Conservation (phyloP, 2,329 filamentous ascomycete genomes). For the Verticillium zaregamsianum region DNA sequence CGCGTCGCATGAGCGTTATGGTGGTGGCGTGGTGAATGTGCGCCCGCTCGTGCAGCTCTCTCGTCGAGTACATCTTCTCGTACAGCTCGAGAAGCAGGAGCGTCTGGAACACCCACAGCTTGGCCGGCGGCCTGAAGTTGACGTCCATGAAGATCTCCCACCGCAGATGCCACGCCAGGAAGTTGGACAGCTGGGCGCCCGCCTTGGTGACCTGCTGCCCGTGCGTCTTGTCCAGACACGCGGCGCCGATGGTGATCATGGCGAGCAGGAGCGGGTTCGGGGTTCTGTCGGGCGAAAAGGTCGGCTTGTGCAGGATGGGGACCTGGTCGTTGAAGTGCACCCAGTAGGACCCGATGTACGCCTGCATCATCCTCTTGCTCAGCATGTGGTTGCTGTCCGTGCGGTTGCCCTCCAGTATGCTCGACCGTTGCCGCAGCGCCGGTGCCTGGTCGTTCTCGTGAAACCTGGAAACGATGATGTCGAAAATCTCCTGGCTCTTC, state of each 20-base stretch:
- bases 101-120: constrained; percentile 94
- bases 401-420: constrained; percentile 74
- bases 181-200: constrained; percentile 81
- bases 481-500: constrained; percentile 78
- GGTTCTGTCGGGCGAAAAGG: constrained; percentile 83
- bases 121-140: constrained; percentile 86
- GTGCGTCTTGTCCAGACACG: constrained; percentile 80
- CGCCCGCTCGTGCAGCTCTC: constrained; percentile 85
- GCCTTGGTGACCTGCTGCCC: constrained; percentile 68
- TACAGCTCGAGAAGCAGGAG: constrained; percentile 86
- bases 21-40: constrained; percentile 97
- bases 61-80: constrained; percentile 96
- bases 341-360: constrained; percentile 93
- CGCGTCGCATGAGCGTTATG: constrained; percentile 89
- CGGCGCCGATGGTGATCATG: constrained; percentile 89
- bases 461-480: constrained; percentile 77
- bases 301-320: constrained; percentile 91
- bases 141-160: constrained; percentile 94
- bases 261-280: constrained; percentile 80
- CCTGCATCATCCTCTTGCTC: constrained; percentile 92
- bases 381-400: constrained; percentile 62
- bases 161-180: constrained; percentile 86
- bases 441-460: constrained; percentile 74
- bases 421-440: constrained; percentile 69
- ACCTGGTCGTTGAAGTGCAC: constrained; percentile 90